Percentiles rank a stretch among this genome's conserved stretches.
These are phyloP conservation scores for Pseudonectria foliicola DNA, from an alignment of 2,329 filamentous ascomycete species.

Conservation along the genomic window DNA sequence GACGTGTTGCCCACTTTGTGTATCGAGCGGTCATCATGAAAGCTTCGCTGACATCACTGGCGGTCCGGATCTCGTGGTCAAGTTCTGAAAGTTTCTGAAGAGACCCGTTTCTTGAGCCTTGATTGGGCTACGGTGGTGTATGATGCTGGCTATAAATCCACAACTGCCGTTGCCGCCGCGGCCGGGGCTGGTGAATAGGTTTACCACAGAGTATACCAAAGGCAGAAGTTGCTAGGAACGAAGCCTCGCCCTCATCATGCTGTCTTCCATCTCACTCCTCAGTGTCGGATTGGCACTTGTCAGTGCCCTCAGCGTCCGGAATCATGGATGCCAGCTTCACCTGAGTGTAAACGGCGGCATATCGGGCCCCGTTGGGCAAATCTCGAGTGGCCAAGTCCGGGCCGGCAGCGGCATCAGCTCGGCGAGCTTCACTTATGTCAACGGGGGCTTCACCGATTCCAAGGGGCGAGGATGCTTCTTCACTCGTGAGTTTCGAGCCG, in stretches of 20 bases:
- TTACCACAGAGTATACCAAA: too few species aligned
- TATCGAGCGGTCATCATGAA: too few species aligned
- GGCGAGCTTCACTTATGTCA: slow-evolving; percentile 48
- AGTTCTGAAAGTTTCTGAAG: too few species aligned
- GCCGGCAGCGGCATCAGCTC: slow-evolving; percentile 41
- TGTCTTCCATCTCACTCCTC: slow-evolving; percentile 9
- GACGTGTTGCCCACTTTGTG: too few species aligned
- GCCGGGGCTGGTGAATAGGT: too few species aligned
- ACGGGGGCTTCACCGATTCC: slow-evolving; percentile 48
- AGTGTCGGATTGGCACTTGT: slow-evolving; percentile 10
- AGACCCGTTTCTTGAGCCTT: too few species aligned
- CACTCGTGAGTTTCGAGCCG: slow-evolving; percentile 40
- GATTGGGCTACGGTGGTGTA: too few species aligned
- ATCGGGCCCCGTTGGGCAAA: slow-evolving; percentile 50
- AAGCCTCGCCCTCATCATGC: slow-evolving; percentile 6
- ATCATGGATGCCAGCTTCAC: slow-evolving; percentile 33
- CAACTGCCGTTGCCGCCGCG: too few species aligned
- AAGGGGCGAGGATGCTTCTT: slow-evolving; percentile 55
- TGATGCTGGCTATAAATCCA: too few species aligned
- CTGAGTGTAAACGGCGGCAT: slow-evolving; percentile 41
- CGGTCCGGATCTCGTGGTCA: too few species aligned
- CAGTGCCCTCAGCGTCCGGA: slow-evolving; percentile 10
- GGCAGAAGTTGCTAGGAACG: too few species aligned
- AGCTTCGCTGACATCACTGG: too few species aligned
- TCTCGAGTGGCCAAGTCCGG: slow-evolving; percentile 50